Percentiles rank a stretch among this genome's conserved stretches.
These are phyloP conservation scores for Lichenothelia convexa DNA, from an alignment of 495 filamentous ascomycete genomes.

Conservation along the genomic window DNA sequence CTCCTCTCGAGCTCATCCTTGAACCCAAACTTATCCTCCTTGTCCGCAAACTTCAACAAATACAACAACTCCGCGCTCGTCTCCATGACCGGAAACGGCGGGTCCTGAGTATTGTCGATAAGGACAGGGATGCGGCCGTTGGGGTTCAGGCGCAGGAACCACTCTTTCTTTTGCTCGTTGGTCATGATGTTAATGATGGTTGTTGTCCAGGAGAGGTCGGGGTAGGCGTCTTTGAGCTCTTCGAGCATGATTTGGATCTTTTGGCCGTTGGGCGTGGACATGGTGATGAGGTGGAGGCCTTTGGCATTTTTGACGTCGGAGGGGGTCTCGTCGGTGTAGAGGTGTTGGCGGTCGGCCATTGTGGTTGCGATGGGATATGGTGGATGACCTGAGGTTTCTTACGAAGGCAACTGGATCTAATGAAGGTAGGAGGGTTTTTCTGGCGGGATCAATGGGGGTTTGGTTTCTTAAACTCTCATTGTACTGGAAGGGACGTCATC, in stretches of 20 bases:
- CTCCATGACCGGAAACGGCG: slow-evolving; percentile 34
- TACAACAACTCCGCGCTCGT: slow-evolving; percentile 34
- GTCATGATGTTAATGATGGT: slow-evolving; percentile 34
- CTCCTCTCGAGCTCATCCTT: slow-evolving; percentile 25
- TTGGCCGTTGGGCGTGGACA: slow-evolving; percentile 22
- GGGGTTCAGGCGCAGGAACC: slow-evolving; percentile 35
- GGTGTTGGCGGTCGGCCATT: too few relatives aligned
- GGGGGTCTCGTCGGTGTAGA: slow-evolving; percentile 26
- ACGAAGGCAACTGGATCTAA: too few relatives aligned
- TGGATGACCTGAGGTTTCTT: too few relatives aligned
- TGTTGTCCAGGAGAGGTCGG: slow-evolving; percentile 33
- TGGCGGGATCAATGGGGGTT: too few relatives aligned
- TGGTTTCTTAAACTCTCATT: too few relatives aligned
- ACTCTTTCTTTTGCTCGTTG: slow-evolving; percentile 40
- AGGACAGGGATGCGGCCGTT: slow-evolving; percentile 34
- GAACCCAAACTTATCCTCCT: slow-evolving; percentile 28
- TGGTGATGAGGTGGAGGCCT: slow-evolving; percentile 23
- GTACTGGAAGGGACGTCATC: too few relatives aligned
- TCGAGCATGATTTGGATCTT: slow-evolving; percentile 21
- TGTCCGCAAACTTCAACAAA: slow-evolving; percentile 30
- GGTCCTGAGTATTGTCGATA: slow-evolving; percentile 30
- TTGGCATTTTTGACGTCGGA: slow-evolving; percentile 26
- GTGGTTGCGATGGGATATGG: too few relatives aligned
- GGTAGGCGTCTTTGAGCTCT: slow-evolving; percentile 26
- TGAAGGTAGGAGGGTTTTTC: too few relatives aligned